Percentiles rank a stretch among this genome's conserved stretches.
Conservation (phyloP, 2,329 filamentous ascomycete genomes). For the Ceratocystis destructans region DNA sequence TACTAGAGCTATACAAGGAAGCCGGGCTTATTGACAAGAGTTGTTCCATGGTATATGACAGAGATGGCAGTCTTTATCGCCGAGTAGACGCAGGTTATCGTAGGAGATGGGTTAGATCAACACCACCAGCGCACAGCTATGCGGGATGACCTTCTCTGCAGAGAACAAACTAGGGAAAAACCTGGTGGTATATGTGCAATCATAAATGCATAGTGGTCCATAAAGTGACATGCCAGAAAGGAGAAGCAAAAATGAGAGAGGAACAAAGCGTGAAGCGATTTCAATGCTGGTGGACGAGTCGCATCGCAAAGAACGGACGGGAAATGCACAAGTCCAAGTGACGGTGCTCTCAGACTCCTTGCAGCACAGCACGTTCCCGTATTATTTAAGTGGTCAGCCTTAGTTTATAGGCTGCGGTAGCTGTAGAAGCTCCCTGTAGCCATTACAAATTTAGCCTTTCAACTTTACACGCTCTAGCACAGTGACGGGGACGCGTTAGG, state of each 20-base stretch:
- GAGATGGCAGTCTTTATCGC: neutral
- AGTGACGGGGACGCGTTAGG: constrained; percentile 11
- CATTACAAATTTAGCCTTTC: neutral
- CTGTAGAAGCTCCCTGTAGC: neutral
- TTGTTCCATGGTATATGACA: constrained; percentile 4
- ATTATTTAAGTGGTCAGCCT: neutral
- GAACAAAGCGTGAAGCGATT: neutral
- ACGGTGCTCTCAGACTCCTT: neutral
- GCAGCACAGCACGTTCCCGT: neutral
- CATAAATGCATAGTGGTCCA: neutral
- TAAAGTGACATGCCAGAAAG: neutral
- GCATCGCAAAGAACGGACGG: neutral
- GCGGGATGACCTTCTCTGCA: neutral
- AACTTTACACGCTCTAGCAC: constrained; percentile 4
- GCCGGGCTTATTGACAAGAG: neutral
- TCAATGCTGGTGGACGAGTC: neutral
- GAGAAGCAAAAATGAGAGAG: neutral
- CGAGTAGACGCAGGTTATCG: neutral
- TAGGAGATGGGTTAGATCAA: neutral
- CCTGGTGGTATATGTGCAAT: neutral
- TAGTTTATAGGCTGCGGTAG: neutral
- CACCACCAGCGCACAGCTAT: neutral
- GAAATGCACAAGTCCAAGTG: neutral
- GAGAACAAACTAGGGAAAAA: neutral
- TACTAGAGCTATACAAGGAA: neutral